These are phyloP conservation scores for Rosellinia necatrix DNA, from an alignment of 2,329 filamentous ascomycete genomes.

Conservation along the genomic window DNA sequence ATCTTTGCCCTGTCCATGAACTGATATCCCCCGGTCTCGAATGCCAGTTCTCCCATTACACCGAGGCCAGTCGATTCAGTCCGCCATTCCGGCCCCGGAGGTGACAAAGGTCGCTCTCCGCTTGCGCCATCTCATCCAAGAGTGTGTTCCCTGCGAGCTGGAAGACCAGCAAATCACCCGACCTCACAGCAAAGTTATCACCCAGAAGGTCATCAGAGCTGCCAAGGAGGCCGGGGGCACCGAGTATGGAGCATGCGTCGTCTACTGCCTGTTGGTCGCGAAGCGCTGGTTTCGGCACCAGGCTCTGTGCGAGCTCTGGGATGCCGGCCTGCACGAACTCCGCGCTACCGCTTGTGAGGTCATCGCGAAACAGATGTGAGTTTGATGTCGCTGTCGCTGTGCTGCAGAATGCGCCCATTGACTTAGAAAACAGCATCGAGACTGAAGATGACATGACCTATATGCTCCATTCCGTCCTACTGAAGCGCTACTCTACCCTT, in stretches of 20 bases:
- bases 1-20: background rate
- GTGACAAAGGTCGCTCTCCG: slow-evolving; percentile 90
- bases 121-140: slow-evolving; percentile 87
- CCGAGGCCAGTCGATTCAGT: slow-evolving; percentile 60
- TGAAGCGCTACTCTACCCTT: slow-evolving; percentile 87
- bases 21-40: slow-evolving; percentile 9
- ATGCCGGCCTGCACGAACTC: slow-evolving; percentile 80
- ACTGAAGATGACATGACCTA: slow-evolving; percentile 77
- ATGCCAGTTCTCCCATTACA: slow-evolving; percentile 68
- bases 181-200: slow-evolving; percentile 86
- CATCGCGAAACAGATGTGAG: slow-evolving; percentile 77
- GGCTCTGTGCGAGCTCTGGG: slow-evolving; percentile 83
- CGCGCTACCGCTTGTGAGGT: slow-evolving; percentile 86
- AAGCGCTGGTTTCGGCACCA: slow-evolving; percentile 79
- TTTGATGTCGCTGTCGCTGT: background rate
- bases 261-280: slow-evolving; percentile 78
- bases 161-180: slow-evolving; percentile 74
- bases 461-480: slow-evolving; percentile 78
- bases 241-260: slow-evolving; percentile 77
- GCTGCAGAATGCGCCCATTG: background rate
- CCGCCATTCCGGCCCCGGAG: slow-evolving; percentile 74
- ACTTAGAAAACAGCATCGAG: slow-evolving; percentile 69
- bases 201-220: slow-evolving; percentile 74
- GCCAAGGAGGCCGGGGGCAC: slow-evolving; percentile 80
- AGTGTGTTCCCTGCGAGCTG: slow-evolving; percentile 88